Percentiles rank a stretch among this genome's conserved stretches.
phyloP scores from a whole-genome alignment of 805 yeast species.

The Metschnikowia kofuensis region DNA sequence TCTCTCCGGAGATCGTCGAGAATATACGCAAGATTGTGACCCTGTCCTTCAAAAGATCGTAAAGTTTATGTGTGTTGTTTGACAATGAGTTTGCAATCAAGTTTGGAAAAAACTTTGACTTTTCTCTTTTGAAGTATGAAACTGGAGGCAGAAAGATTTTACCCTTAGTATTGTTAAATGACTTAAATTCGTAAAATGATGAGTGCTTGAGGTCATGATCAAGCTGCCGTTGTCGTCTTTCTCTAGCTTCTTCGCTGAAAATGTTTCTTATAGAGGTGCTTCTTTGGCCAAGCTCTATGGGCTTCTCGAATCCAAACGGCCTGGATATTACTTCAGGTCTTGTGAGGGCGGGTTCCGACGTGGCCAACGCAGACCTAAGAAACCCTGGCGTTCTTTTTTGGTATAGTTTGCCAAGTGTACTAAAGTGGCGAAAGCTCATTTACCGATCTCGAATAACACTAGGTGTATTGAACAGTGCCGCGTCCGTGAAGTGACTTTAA shows the following conservation, averaged over 20 bases:
- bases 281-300: constrained; percentile 14
- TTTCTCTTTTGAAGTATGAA: constrained; percentile 71
- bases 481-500: not conserved
- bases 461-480: not conserved
- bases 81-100: constrained; percentile 54
- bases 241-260: constrained; percentile 36
- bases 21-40: constrained; percentile 64
- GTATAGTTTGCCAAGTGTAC: constrained; percentile 4
- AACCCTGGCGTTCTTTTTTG: constrained; percentile 30
- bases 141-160: constrained; percentile 81
- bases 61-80: constrained; percentile 35
- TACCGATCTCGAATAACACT: too few species aligned
- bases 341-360: constrained; percentile 38
- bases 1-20: constrained; percentile 68
- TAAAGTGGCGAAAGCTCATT: constrained; percentile 12
- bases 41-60: constrained; percentile 43
- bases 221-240: constrained; percentile 35
- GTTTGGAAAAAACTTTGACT: constrained; percentile 80
- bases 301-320: constrained; percentile 38
- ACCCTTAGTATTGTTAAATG: constrained; percentile 64
- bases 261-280: constrained; percentile 16
- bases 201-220: constrained; percentile 44
- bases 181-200: constrained; percentile 42
- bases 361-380: constrained; percentile 34
- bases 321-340: constrained; percentile 28